phyloP scores from a whole-genome alignment of 2,329 filamentous ascomycete genomes.

The Pseudogymnoascus sp. region DNA sequence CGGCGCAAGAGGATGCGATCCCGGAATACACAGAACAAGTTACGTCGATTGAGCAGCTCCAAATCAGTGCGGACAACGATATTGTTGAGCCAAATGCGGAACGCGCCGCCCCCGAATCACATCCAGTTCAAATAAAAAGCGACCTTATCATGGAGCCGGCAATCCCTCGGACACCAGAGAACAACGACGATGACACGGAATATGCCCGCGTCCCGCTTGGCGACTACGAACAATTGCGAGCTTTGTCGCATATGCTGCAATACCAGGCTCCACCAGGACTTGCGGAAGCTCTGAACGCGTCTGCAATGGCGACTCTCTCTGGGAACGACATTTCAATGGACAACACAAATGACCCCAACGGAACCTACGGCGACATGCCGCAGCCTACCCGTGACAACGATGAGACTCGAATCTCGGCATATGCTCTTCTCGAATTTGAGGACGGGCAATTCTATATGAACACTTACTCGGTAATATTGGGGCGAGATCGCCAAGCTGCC shows the following conservation, averaged over 20 bases:
- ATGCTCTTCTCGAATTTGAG: conserved; percentile 56
- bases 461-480: conserved; percentile 62
- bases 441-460: conserved; percentile 75
- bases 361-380: conserved; percentile 14
- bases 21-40: background rate
- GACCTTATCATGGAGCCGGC: conserved; percentile 7
- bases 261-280: conserved; percentile 1
- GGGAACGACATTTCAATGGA: conserved; percentile 11
- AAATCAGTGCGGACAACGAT: background rate
- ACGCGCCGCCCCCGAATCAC: background rate
- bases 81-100: background rate
- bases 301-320: conserved; percentile 3
- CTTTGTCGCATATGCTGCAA: conserved; percentile 3
- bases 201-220: background rate
- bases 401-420: conserved; percentile 32
- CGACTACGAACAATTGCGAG: background rate
- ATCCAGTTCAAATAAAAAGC: background rate
- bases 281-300: background rate
- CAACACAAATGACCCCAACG: conserved; percentile 2
- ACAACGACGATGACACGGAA: conserved; percentile 2
- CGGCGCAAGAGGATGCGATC: conserved; percentile 6
- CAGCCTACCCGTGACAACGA: conserved; percentile 13
- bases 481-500: conserved; percentile 58
- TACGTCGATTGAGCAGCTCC: conserved; percentile 7
- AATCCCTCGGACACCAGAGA: conserved; percentile 7